Conservation (phyloP, 2,329 filamentous ascomycete genomes). For the Xylariaceae sp. region DNA sequence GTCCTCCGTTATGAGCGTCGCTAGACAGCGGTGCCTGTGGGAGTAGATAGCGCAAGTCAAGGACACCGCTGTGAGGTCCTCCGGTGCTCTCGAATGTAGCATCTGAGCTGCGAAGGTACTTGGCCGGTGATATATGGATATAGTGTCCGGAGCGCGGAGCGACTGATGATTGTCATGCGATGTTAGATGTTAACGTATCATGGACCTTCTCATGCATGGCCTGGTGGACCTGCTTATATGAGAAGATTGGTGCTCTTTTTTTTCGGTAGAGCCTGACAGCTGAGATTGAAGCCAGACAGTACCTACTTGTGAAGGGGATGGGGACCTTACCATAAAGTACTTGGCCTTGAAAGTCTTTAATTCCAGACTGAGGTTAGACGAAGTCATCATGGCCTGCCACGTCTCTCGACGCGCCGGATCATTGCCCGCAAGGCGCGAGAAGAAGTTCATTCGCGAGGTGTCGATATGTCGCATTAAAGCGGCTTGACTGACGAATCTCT, state of each 20-base stretch:
- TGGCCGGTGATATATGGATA: constrained; percentile 74
- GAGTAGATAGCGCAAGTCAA: constrained; percentile 64
- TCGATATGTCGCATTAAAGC: constrained; percentile 81
- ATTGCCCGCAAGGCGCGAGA: constrained; percentile 59
- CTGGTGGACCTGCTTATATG: not conserved
- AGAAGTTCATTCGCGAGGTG: constrained; percentile 73
- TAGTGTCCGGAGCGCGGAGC: constrained; percentile 74
- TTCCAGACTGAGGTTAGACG: constrained; percentile 65
- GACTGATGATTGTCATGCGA: constrained; percentile 47
- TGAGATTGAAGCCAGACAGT: not conserved
- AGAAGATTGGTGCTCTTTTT: not conserved
- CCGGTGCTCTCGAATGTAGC: constrained; percentile 39
- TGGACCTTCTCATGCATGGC: not conserved
- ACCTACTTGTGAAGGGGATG: not conserved
- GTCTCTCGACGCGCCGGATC: constrained; percentile 55
- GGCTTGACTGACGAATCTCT: constrained; percentile 77
- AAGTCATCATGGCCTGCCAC: constrained; percentile 66
- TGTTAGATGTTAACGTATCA: constrained; percentile 1
- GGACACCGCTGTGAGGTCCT: constrained; percentile 43
- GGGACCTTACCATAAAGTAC: constrained; percentile 63
- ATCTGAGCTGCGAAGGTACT: too few relatives aligned
- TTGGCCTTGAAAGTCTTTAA: constrained; percentile 73
- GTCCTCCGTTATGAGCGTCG: constrained; percentile 71
- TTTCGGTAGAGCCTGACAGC: not conserved
- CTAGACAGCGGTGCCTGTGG: constrained; percentile 64